phyloP scores from a whole-genome alignment of 352 stramenopile species.

The Elongisporangium senticosum region DNA sequence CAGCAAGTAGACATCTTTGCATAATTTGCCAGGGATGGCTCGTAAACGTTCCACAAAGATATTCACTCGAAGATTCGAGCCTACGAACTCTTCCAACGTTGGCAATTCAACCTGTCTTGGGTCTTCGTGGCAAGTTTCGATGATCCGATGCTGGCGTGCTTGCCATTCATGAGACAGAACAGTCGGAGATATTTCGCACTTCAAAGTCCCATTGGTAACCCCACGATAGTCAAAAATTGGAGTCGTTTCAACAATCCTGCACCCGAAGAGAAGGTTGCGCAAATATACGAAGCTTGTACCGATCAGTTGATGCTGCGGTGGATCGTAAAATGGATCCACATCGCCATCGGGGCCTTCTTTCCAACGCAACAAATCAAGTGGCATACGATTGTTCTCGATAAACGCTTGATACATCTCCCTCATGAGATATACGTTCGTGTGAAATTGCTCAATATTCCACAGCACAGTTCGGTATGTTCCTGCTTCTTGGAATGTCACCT shows the following conservation, averaged over 20 bases:
- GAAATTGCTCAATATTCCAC: conserved; percentile 79
- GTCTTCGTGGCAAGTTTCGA: conserved; percentile 52
- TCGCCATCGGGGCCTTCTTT: conserved; percentile 26
- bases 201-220: conserved; percentile 26
- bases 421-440: conserved; percentile 77
- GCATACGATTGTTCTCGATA: conserved; percentile 59
- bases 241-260: conserved; percentile 48
- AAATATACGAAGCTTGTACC: conserved; percentile 71
- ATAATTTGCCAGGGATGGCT: conserved; percentile 67
- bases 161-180: conserved; percentile 77
- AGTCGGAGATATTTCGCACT: conserved; percentile 56
- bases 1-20: conserved; percentile 58
- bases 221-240: conserved; percentile 57
- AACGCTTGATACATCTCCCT: conserved; percentile 87
- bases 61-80: conserved; percentile 49
- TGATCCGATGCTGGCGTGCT: conserved; percentile 46
- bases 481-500: conserved; percentile 72
- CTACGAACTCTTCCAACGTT: conserved; percentile 37
- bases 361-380: conserved; percentile 26
- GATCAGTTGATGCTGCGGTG: conserved; percentile 60
- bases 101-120: conserved; percentile 27
- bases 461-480: conserved; percentile 69
- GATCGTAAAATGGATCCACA: conserved; percentile 77
- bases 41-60: conserved; percentile 43
- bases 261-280: conserved; percentile 48